These are phyloP conservation scores for Penicillium coprophilum DNA, from an alignment of 495 filamentous ascomycete species.

Conservation along the genomic window DNA sequence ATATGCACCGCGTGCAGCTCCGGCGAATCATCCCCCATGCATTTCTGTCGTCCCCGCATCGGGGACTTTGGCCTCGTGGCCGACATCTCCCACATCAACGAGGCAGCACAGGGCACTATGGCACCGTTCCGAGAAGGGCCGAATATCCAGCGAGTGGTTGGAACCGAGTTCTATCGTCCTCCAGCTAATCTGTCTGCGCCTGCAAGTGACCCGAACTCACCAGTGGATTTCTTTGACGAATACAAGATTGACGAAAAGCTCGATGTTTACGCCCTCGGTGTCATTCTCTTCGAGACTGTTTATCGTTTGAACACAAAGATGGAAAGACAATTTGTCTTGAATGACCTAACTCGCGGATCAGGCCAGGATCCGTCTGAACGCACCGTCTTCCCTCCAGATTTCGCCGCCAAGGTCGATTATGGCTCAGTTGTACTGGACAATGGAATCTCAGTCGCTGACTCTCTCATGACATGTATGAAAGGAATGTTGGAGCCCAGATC, in stretches of 20 bases:
- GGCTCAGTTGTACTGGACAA: constrained; percentile 30
- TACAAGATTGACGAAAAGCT: constrained; percentile 51
- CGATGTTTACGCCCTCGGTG: constrained; percentile 55
- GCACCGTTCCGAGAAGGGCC: constrained; percentile 20
- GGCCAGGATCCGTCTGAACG: constrained; percentile 14
- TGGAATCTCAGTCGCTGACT: constrained; percentile 36
- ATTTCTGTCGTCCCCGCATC: constrained; percentile 51
- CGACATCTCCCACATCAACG: constrained; percentile 48
- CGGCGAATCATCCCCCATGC: constrained; percentile 18
- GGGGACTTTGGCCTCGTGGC: constrained; percentile 57
- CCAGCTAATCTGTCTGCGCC: constrained; percentile 20
- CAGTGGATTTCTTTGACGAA: constrained; percentile 17
- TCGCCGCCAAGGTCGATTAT: constrained; percentile 39
- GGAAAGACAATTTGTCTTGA: constrained; percentile 52
- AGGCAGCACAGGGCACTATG: constrained; percentile 17
- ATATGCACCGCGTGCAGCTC: constrained; percentile 36
- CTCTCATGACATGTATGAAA: constrained; percentile 41
- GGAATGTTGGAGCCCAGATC: constrained; percentile 49
- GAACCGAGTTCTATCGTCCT: constrained; percentile 51
- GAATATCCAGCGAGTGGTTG: constrained; percentile 39
- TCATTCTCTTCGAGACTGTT: constrained; percentile 54
- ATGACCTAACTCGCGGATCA: constrained; percentile 38
- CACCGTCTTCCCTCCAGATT: constrained; percentile 36
- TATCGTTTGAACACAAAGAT: constrained; percentile 53
- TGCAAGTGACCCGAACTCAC: background rate